Evolutionary conservation across 1,139 yeast genomes (phyloP), one percentile per base, ranked within the genome.

Genomic region (Blastobotrys malaysiensis): DNA sequence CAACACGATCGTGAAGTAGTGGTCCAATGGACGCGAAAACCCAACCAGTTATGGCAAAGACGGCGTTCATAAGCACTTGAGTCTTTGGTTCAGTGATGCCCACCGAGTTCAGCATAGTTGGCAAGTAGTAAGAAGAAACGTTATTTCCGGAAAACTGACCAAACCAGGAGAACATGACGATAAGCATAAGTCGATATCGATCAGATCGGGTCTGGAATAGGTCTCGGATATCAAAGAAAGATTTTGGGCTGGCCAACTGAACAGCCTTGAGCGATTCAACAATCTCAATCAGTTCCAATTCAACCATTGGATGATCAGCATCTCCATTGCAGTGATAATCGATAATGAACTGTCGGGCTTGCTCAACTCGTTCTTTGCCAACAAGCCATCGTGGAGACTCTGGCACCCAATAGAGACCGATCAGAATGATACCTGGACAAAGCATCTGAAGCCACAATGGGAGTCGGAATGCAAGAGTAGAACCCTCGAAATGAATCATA

Each of bases 121-220:
- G 53, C 39, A 58, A 20, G 26, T 52, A 58, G 49, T 58, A 58
- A 11, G 53, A 47, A 13, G 50, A 21, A 9, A 58, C 59, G 47
- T 56, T 55, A 45, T 55, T 56, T 3, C 61, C 60, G 24, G 57
- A 52, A 46, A 56, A 49, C 27, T 57, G 58, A 20, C 55, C 47
- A 45, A 57, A 45, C 58, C 58, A 54, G 5, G 57, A 48, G 27
- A 55, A 49, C 27, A 27, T 24, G 21, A 57, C 46, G 21, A 57
- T 49, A 63, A 59, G 55, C 43, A 55, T 26, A n/a, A 57, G 43
- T 19, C 55, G 20, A 16, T 55, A 55, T 56, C 77, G 67, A 58
- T 68, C 71, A 44, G 70, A 63, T 48, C 67, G 63, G 45, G 69
- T 67, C n/a, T 51, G 70, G 55, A 75, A 21, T 58, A 77, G 73